Conservation (phyloP, 2,329 filamentous ascomycete species). For the Chrysoporthe cubensis region DNA sequence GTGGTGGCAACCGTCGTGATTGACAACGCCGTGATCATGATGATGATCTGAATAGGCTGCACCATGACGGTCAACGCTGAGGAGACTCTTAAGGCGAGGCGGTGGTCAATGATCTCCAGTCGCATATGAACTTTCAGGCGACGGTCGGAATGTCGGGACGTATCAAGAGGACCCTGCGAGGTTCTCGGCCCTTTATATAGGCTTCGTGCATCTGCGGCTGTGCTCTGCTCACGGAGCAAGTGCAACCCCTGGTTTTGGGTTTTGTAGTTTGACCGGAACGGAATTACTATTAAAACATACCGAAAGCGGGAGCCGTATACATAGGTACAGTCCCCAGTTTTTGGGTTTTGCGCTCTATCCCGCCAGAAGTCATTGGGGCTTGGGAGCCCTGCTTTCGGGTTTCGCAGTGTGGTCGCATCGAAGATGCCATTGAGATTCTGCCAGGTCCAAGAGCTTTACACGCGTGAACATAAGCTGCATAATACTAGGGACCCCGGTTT, state of each 20-base stretch:
- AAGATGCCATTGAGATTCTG: neutral
- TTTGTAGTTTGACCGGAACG: neutral
- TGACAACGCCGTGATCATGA: neutral
- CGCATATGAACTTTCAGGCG: too few species aligned
- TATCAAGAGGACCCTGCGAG: neutral
- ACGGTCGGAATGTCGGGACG: too few species aligned
- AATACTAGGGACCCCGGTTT: neutral
- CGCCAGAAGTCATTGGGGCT: neutral
- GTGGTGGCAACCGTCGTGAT: conserved; percentile 5
- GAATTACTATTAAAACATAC: too few species aligned
- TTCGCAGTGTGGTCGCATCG: neutral
- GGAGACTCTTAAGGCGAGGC: too few species aligned
- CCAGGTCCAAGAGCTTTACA: too few species aligned
- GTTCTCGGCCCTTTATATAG: neutral
- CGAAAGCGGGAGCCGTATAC: too few species aligned
- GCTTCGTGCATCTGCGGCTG: too few species aligned
- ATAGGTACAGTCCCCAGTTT: neutral
- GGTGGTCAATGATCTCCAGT: too few species aligned
- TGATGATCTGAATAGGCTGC: neutral
- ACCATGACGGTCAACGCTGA: neutral
- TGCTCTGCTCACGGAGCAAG: too few species aligned
- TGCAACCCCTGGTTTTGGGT: conserved; percentile 8
- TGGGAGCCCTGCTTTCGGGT: neutral
- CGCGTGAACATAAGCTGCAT: neutral
- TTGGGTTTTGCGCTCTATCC: neutral